phyloP scores from a whole-genome alignment of 2,329 filamentous ascomycete genomes.

The Microsporum audouinii region DNA sequence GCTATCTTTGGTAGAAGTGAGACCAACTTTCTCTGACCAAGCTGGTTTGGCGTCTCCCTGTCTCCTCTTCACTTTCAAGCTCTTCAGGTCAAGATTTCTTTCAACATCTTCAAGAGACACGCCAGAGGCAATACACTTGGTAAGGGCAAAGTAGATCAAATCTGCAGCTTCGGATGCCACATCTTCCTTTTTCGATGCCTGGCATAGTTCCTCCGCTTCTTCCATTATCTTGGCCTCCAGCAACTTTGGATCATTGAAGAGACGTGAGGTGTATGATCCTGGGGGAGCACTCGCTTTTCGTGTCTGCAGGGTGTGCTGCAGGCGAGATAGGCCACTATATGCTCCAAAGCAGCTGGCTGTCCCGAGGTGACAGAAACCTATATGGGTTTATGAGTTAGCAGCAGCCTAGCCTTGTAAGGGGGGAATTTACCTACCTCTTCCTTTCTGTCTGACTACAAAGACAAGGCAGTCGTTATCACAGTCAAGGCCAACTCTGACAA shows the following conservation, averaged over 20 bases:
- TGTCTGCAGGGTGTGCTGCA: conserved; percentile 75
- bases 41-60: conserved; percentile 89
- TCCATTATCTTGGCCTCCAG: conserved; percentile 96
- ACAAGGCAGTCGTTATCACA: conserved; percentile 89
- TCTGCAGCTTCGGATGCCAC: conserved; percentile 92
- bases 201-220: conserved; percentile 88
- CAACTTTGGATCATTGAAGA: conserved; percentile 86
- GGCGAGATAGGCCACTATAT: conserved; percentile 64
- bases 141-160: conserved; percentile 87
- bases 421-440: conserved; percentile 44
- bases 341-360: conserved; percentile 89
- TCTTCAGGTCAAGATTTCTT: conserved; percentile 85
- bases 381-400: conserved; percentile 11
- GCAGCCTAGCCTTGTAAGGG: background rate
- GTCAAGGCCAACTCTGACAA: conserved; percentile 73
- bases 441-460: conserved; percentile 82
- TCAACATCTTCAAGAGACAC: conserved; percentile 84
- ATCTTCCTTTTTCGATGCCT: conserved; percentile 69
- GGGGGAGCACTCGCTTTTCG: conserved; percentile 72
- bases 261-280: conserved; percentile 83
- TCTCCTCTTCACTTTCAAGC: conserved; percentile 84
- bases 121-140: conserved; percentile 74
- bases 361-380: conserved; percentile 82
- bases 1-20: conserved; percentile 26
- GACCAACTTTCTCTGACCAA: conserved; percentile 74